Evolutionary conservation across 345 rosid genomes (phyloP), one percentile per base, ranked within the genome.

Genomic region (Brassica rapa): DNA sequence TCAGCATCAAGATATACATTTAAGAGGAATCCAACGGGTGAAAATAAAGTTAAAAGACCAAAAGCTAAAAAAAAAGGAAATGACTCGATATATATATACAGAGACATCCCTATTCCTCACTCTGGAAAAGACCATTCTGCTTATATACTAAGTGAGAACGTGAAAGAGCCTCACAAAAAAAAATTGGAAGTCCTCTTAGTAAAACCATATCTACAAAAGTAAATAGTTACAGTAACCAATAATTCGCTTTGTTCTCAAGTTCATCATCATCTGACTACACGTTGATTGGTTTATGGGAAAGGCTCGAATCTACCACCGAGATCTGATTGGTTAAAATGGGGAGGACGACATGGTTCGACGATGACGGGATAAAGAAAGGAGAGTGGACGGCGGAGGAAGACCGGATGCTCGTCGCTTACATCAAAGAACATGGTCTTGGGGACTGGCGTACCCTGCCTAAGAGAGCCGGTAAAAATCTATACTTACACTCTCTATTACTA

Each of bases 321-420:
- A 73, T 68, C 74, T 60, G 56, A 33, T 21, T 73, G 43, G 61
- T 14, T 74, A 66, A 51, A 33, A 79, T 80, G 83, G 83, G 75
- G 53, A 80, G 79, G 62, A 80, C 79, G 43, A 57, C 83, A 3
- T 80, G 83, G 83, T 32, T 64, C 32, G 83, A 80, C 76, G 76
- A 23, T 0, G 68, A 74, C 32, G 83, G 83, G 66, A 16, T 87
- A 72, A 93, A 87, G 86, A 91, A 86, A 69, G 98, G 98, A 55
- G 93, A 95, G 14, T 91, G 98, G 97, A 86, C 88, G n/a, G 80
- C 77, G 2, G 92, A 91, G 80, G 98, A 91, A 82, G 98, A 91
- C 57, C 62, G 79, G 73, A 87, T 72, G 74, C 88, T 93, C 56
- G 75, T 77, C 8, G 88, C 84, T 70, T 85, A 64, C 76, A 87